Evolutionary conservation across 352 stramenopile species (phyloP).

Genomic region (Globisporangium uncinulatum): DNA sequence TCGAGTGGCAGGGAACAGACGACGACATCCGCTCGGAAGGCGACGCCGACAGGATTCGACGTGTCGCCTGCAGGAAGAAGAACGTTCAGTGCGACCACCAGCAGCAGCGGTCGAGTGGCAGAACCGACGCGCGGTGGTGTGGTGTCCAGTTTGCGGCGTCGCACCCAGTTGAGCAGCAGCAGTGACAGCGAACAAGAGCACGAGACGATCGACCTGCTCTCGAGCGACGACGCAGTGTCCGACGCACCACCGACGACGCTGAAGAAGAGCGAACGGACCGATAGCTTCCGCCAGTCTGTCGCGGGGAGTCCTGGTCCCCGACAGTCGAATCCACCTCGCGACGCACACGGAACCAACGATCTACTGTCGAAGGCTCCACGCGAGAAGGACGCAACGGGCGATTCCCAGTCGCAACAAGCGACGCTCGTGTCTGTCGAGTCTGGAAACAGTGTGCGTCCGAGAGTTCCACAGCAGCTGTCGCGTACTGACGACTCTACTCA

Average conservation of each 20-base stretch:
- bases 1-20: not conserved
- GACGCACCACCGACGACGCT: not conserved
- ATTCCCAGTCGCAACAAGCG: too few relatives aligned
- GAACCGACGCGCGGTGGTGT: not conserved
- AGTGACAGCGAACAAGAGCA: not conserved
- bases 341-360: not conserved
- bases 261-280: not conserved
- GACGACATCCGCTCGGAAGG: not conserved
- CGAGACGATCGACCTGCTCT: slow-evolving; percentile 22
- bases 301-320: too few relatives aligned
- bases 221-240: slow-evolving; percentile 19
- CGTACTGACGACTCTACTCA: too few relatives aligned
- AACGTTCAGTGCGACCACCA: too few relatives aligned
- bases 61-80: not conserved
- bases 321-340: not conserved
- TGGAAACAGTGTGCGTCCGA: too few relatives aligned
- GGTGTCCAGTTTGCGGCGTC: not conserved
- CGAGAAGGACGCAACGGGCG: too few relatives aligned
- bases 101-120: not conserved
- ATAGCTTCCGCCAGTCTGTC: too few relatives aligned
- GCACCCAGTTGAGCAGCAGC: not conserved
- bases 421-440: too few relatives aligned
- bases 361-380: too few relatives aligned
- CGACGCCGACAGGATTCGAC: not conserved
- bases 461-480: too few relatives aligned